Percentiles rank a stretch among this genome's conserved stretches.
Evolutionary conservation across 169 alveolate species (phyloP).

Genomic region (Plasmodium billcollinsi): DNA sequence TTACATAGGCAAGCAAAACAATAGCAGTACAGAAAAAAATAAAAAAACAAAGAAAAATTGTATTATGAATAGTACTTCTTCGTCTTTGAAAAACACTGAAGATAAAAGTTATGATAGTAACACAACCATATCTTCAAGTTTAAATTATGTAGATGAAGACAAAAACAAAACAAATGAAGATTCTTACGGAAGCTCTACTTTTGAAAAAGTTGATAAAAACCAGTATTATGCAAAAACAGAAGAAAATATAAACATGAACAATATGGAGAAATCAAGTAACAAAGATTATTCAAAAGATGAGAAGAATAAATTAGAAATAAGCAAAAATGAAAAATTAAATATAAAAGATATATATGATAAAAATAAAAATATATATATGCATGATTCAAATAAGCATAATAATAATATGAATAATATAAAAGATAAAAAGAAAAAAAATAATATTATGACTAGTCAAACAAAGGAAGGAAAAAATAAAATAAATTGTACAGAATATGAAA

Average conservation of each 20-base stretch:
- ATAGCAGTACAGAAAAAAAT: neutral
- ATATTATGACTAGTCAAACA: neutral
- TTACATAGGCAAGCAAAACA: conserved; percentile 6
- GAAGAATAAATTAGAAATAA: neutral
- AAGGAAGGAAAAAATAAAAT: conserved; percentile 5
- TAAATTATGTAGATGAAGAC: conserved; percentile 40
- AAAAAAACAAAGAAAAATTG: neutral
- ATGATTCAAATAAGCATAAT: neutral
- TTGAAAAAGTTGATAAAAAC: conserved; percentile 45
- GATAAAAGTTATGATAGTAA: conserved; percentile 36
- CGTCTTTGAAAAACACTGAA: conserved; percentile 18
- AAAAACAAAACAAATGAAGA: conserved; percentile 25
- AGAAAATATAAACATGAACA: conserved; percentile 8
- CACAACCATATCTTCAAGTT: conserved; percentile 60
- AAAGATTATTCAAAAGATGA: conserved; percentile 1
- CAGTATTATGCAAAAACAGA: conserved; percentile 57
- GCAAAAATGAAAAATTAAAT: neutral
- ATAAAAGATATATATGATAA: neutral
- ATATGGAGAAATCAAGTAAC: neutral
- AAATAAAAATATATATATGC: neutral
- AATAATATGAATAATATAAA: conserved; percentile 16
- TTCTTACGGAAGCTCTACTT: conserved; percentile 16
- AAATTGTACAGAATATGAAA: conserved; percentile 25
- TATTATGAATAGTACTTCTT: neutral
- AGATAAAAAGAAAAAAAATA: conserved; percentile 12